Evolutionary conservation across 2,329 filamentous ascomycete species (phyloP).

Genomic region (Davidsoniella australis): DNA sequence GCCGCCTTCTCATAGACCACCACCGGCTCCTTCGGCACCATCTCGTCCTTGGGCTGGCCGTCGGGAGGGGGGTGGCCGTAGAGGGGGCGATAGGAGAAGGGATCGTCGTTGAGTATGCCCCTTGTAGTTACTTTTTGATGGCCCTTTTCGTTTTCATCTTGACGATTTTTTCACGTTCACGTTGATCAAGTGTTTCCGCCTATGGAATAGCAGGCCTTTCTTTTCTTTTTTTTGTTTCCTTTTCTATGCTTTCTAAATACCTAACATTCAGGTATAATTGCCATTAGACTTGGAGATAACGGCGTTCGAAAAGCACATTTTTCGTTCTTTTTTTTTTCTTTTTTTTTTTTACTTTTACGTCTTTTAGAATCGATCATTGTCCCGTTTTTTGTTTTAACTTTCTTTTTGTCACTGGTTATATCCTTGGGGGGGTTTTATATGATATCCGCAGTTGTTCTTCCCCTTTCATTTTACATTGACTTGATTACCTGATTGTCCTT

Average conservation of each 20-base stretch:
- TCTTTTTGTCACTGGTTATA: not conserved
- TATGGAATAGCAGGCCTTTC: too few relatives aligned
- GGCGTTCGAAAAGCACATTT: too few relatives aligned
- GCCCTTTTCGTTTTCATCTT: not conserved
- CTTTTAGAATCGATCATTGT: not conserved
- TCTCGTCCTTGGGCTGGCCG: not conserved
- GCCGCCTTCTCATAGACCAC: slow-evolving; percentile 3
- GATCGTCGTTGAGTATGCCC: not conserved
- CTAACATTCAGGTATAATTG: too few relatives aligned
- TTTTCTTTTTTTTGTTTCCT: too few relatives aligned
- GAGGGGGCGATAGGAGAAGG: slow-evolving; percentile 10
- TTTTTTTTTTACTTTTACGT: not conserved
- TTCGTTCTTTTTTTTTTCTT: not conserved
- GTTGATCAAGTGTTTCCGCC: too few relatives aligned
- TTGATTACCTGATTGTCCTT: not conserved
- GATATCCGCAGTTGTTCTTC: not conserved
- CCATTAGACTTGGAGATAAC: too few relatives aligned
- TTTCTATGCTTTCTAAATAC: too few relatives aligned
- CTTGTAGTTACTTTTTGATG: too few relatives aligned
- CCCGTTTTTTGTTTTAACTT: not conserved
- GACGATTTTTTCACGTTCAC: not conserved
- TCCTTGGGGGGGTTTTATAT: too few relatives aligned
- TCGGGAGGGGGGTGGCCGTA: not conserved
- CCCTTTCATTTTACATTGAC: not conserved
- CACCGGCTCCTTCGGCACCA: slow-evolving; percentile 6